Conservation (phyloP, 2,329 filamentous ascomycete genomes). For the Colletotrichum scovillei region DNA sequence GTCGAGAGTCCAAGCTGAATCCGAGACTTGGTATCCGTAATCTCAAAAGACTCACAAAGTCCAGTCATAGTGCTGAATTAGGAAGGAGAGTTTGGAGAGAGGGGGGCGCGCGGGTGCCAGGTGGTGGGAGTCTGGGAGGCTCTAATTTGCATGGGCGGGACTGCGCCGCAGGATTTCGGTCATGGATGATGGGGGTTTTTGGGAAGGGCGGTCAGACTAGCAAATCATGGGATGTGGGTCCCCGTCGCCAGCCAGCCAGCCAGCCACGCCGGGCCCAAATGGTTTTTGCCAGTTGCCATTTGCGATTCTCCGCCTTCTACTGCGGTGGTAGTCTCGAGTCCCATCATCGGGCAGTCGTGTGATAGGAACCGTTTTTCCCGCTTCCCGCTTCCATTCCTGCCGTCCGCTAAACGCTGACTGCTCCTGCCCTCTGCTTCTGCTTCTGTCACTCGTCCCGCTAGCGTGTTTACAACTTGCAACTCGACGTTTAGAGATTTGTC, state of each 20-base stretch:
- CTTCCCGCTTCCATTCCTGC: not conserved
- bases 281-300: not conserved
- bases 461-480: not conserved
- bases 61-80: not conserved
- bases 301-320: too few species aligned
- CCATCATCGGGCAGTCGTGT: not conserved
- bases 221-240: conserved; percentile 8
- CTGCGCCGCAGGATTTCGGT: conserved; percentile 1
- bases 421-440: not conserved
- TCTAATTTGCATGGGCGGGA: conserved; percentile 6
- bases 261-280: not conserved
- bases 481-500: not conserved
- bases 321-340: too few species aligned
- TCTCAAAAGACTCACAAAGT: not conserved
- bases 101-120: not conserved
- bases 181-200: not conserved
- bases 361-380: not conserved
- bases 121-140: conserved; percentile 13
- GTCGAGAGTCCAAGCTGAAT: not conserved
- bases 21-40: not conserved
- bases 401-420: conserved; percentile 2
- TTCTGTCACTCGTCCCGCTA: not conserved
- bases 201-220: conserved; percentile 34
- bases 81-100: conserved; percentile 6
- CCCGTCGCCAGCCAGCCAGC: not conserved